Base-by-base conservation (phyloP, 1,284 basidiomycete species). In the Fomes fomentarius region DNA sequence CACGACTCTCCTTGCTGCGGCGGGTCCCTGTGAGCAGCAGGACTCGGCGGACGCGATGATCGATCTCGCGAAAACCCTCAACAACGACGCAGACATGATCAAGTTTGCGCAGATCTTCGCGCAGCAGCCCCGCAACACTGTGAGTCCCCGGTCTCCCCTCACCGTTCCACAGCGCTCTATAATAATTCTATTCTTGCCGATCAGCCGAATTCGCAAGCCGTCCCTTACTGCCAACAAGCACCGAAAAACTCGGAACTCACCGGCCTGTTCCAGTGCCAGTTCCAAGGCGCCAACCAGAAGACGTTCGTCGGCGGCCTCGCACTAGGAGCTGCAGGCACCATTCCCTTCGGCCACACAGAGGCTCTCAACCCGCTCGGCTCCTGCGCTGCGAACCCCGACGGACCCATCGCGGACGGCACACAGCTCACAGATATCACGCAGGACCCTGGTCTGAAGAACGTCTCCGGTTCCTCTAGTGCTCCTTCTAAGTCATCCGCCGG, bases 21-120 rank as follows among this genome's bases (percentile, higher is more conserved):
- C 80, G 0, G 80, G 77, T 19, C 69, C 74, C 46, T 87, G 85
- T 63, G 84, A 79, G 12, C 85, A 87, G 67, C 85, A 87, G 63
- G 66, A 87, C 63, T 74, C 78, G 9, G 84, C 80, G 9, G 85
- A 87, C 63, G 62, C 66, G 15, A 83, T 87, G 80, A 74, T 87
- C 54, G 76, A 81, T 62, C 76, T 87, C 26, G 81, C 81, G 33
- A 85, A 85, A 66, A 65, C 74, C 19, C 76, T 87, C 45, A 77
- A 79, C 54, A 83, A 74, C 64, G 71, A 80, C 58, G 50, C 77
- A 1, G 73, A 79, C 47, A 84, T 85, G 83, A 82, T 87, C 70
- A 68, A 65, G 35, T 69, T 83, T 46, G 71, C 84, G 0, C 83
- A 86, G 66, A 73, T 85, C 52, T 87, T 84, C 59, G 76, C 71